Evolutionary conservation across 208 protist species (phyloP).

Genomic region (Acanthamoeba sp.): DNA sequence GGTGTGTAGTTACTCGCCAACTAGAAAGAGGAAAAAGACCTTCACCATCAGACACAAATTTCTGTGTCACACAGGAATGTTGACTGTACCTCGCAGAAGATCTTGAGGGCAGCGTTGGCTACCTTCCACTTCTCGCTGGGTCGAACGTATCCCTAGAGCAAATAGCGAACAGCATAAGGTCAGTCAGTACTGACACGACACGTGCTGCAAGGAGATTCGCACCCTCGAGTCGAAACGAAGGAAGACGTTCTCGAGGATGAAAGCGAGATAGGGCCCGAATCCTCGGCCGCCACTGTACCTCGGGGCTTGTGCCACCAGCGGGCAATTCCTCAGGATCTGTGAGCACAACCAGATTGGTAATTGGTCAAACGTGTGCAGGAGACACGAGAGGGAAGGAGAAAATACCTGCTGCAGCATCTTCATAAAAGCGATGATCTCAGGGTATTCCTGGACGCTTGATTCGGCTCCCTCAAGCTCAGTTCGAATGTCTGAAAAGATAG

Average conservation of each 20-base stretch:
- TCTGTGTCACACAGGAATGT: no score
- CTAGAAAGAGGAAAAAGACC: not conserved
- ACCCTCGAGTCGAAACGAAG: slow-evolving; percentile 62
- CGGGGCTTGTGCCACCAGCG: not conserved
- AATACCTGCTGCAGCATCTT: slow-evolving; percentile 26
- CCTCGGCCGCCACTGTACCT: not conserved
- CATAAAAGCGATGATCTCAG: slow-evolving; percentile 62
- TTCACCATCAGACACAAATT: not conserved
- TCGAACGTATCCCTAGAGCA: slow-evolving; percentile 3
- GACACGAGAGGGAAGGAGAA: not conserved
- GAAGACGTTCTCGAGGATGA: slow-evolving; percentile 67
- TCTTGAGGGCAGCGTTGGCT: slow-evolving; percentile 28
- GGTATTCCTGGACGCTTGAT: slow-evolving; percentile 52
- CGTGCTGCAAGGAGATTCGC: not conserved
- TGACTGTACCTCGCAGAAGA: slow-evolving; percentile 7
- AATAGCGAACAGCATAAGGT: not conserved
- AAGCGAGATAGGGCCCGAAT: slow-evolving; percentile 43
- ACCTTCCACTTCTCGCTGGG: slow-evolving; percentile 54
- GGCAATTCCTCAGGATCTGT: not conserved
- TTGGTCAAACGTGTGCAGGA: no score
- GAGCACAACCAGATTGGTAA: no score
- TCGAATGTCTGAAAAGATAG: not conserved
- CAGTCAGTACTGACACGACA: not conserved
- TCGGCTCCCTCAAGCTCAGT: slow-evolving; percentile 44
- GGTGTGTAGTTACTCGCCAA: not conserved